phyloP scores from a whole-genome alignment of 805 yeast species.

The Saccharomycopsis guyanensis region DNA sequence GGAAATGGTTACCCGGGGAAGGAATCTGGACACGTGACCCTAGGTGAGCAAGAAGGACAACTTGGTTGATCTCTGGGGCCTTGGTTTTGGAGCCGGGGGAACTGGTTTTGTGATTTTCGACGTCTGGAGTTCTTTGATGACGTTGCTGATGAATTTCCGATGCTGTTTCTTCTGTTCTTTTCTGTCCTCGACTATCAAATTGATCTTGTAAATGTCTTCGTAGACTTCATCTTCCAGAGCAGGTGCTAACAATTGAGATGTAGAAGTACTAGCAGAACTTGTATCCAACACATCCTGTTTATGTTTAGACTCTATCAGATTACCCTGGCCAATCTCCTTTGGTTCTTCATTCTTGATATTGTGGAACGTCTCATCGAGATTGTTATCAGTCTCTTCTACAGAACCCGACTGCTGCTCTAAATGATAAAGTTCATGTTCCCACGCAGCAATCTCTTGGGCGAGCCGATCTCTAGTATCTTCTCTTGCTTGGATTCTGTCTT shows the following conservation, averaged over 20 bases:
- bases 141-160: background rate
- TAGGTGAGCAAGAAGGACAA: too few species aligned
- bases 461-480: background rate
- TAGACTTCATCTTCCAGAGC: constrained; percentile 5
- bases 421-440: constrained; percentile 14
- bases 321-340: too few species aligned
- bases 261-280: background rate
- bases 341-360: too few species aligned
- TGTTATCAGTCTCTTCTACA: background rate
- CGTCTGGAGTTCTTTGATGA: background rate
- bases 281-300: too few species aligned
- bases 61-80: too few species aligned
- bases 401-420: background rate
- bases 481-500: background rate
- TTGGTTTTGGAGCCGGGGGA: too few species aligned
- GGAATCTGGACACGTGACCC: too few species aligned
- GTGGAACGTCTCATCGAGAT: too few species aligned
- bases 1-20: too few species aligned
- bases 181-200: background rate
- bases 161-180: background rate
- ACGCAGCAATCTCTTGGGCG: constrained; percentile 1
- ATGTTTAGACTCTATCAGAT: too few species aligned
- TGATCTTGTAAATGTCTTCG: constrained; percentile 9
- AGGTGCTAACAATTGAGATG: background rate
- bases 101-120: background rate